Evolutionary conservation across 352 stramenopile genomes (phyloP).

Genomic region (Pythium volutum): DNA sequence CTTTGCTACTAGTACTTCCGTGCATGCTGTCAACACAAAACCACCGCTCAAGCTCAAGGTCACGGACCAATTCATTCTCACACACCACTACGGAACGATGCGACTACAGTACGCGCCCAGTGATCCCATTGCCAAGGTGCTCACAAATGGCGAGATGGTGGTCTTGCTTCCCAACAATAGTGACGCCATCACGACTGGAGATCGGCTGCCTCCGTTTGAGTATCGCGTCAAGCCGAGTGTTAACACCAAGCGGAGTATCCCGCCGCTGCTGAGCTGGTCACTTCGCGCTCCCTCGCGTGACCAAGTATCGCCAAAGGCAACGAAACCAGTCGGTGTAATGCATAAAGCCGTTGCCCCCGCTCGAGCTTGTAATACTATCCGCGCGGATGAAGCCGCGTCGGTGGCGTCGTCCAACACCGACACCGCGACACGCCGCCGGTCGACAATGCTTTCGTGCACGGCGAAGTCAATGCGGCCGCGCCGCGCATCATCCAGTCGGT

Average conservation of each 20-base stretch:
- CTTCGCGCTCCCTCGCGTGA: neutral
- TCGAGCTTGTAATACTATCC: neutral
- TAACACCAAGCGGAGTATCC: constrained; percentile 18
- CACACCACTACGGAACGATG: constrained; percentile 35
- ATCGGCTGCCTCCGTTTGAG: constrained; percentile 15
- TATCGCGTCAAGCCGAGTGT: constrained; percentile 19
- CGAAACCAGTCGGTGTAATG: too few species aligned
- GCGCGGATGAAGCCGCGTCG: neutral
- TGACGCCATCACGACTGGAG: neutral
- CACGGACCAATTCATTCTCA: constrained; percentile 33
- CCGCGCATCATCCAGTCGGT: neutral
- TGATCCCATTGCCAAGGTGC: constrained; percentile 25
- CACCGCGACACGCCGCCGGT: neutral
- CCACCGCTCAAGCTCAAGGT: constrained; percentile 32
- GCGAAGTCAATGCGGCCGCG: neutral
- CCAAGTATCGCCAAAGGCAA: too few species aligned
- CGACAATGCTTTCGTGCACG: neutral
- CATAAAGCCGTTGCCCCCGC: neutral
- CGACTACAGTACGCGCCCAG: constrained; percentile 23
- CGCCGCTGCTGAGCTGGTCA: constrained; percentile 15
- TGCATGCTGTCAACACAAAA: constrained; percentile 10
- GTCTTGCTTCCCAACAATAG: constrained; percentile 20
- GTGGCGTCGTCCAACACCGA: neutral
- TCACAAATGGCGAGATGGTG: constrained; percentile 42
- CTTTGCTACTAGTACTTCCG: constrained; percentile 17